Percentiles rank a stretch among this genome's conserved stretches.
These are phyloP conservation scores for Rhizophagus prolifer DNA, from an alignment of 192 early-diverging fungal genomes.

Conservation along the genomic window DNA sequence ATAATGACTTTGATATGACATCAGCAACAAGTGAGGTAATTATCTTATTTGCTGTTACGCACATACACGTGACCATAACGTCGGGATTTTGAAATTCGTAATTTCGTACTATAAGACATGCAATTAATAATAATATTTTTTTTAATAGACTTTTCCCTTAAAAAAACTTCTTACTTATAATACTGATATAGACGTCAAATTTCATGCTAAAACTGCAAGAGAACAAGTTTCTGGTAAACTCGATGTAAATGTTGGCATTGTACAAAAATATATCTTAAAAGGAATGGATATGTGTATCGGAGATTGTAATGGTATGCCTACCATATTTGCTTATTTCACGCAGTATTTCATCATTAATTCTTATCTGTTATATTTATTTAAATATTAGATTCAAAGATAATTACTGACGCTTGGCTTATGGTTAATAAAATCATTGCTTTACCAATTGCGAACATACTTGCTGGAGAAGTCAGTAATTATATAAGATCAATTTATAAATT, in stretches of 20 bases:
- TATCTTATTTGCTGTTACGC: too few relatives aligned
- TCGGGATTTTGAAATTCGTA: too few relatives aligned
- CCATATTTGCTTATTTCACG: neutral
- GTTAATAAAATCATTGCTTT: neutral
- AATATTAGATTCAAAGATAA: constrained; percentile 1
- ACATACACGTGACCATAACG: too few relatives aligned
- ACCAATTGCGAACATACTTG: too few relatives aligned
- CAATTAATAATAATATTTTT: too few relatives aligned
- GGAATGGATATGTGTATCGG: neutral
- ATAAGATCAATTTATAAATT: neutral
- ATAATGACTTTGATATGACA: constrained; percentile 5
- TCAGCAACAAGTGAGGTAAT: too few relatives aligned
- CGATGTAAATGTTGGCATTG: neutral
- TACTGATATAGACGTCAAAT: neutral
- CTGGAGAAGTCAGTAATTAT: too few relatives aligned
- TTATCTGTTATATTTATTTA: neutral
- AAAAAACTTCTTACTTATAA: neutral
- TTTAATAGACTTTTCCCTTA: neutral
- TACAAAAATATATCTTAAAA: neutral
- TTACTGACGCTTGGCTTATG: neutral
- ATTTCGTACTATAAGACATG: too few relatives aligned
- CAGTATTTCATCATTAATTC: neutral
- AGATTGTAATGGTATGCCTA: neutral
- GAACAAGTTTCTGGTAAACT: neutral
- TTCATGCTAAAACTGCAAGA: neutral